phyloP scores from a whole-genome alignment of 257 asterid genomes.

The Coffea canephora region DNA sequence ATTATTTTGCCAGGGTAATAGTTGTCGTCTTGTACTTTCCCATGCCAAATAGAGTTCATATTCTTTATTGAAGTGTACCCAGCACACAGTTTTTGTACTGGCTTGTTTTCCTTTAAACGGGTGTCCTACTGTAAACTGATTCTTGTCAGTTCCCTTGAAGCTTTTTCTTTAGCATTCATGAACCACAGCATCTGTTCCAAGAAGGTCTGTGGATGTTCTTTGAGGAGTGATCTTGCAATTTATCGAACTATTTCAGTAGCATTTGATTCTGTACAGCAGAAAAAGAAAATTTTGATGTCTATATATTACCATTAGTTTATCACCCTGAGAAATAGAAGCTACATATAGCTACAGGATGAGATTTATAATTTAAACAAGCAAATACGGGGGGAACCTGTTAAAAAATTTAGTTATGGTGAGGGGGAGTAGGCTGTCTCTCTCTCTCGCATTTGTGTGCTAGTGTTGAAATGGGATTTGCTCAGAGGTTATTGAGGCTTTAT shows the following conservation, averaged over 20 bases:
- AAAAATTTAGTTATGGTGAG: background rate
- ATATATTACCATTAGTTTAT: too few relatives aligned
- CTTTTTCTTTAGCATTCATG: background rate
- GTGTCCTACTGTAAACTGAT: background rate
- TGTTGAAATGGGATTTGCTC: too few relatives aligned
- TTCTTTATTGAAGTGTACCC: constrained; percentile 3
- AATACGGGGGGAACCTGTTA: background rate
- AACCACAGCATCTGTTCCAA: background rate
- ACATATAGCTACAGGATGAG: background rate
- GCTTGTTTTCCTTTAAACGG: too few relatives aligned
- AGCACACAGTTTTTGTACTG: background rate
- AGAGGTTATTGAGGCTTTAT: too few relatives aligned
- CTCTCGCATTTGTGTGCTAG: too few relatives aligned
- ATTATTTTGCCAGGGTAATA: background rate
- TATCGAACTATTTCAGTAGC: background rate
- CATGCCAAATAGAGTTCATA: constrained; percentile 1
- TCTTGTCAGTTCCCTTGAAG: background rate
- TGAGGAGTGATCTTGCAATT: background rate
- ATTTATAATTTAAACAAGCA: background rate
- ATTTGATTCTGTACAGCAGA: background rate
- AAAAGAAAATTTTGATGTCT: background rate
- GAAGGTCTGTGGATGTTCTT: background rate
- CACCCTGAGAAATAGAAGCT: background rate
- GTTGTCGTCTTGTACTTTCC: background rate
- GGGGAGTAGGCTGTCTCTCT: background rate